A percentile compares a stretch with the other conserved stretches of the same genome.
Conservation (phyloP, 2,329 filamentous ascomycete genomes). For the Penicillium sp. region DNA sequence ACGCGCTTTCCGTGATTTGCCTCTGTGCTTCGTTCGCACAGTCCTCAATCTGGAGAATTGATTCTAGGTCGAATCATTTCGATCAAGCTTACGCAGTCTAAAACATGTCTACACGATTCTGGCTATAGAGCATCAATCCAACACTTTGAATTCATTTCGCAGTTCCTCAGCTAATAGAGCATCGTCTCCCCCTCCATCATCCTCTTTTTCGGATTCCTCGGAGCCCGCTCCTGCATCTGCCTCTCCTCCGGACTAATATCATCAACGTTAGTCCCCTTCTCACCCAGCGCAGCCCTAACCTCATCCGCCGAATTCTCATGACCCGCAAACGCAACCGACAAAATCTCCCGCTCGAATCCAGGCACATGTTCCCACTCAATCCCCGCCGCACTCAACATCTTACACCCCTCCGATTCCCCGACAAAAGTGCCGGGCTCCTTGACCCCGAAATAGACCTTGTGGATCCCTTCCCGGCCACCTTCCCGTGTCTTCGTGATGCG, state of each 20-base stretch:
- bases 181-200: conserved; percentile 40
- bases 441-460: conserved; percentile 79
- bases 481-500: conserved; percentile 59
- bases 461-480: conserved; percentile 57
- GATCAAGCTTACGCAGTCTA: not conserved
- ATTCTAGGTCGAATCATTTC: not conserved
- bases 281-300: conserved; percentile 24
- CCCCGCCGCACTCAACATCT: conserved; percentile 65
- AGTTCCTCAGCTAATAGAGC: conserved; percentile 9
- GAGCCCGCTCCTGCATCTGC: conserved; percentile 34
- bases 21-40: not conserved
- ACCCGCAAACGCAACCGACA: conserved; percentile 76
- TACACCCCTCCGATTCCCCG: conserved; percentile 69
- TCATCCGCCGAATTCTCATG: conserved; percentile 51
- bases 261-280: conserved; percentile 35
- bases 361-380: conserved; percentile 67
- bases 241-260: conserved; percentile 39
- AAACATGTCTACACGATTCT: not conserved
- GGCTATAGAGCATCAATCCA: not conserved
- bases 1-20: not conserved
- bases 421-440: conserved; percentile 89
- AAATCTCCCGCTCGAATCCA: conserved; percentile 75
- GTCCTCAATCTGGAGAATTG: not conserved
- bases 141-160: not conserved
- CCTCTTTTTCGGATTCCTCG: conserved; percentile 46